phyloP scores from a whole-genome alignment of 108 stramenopile genomes.

The Conticribra weissflogii region DNA sequence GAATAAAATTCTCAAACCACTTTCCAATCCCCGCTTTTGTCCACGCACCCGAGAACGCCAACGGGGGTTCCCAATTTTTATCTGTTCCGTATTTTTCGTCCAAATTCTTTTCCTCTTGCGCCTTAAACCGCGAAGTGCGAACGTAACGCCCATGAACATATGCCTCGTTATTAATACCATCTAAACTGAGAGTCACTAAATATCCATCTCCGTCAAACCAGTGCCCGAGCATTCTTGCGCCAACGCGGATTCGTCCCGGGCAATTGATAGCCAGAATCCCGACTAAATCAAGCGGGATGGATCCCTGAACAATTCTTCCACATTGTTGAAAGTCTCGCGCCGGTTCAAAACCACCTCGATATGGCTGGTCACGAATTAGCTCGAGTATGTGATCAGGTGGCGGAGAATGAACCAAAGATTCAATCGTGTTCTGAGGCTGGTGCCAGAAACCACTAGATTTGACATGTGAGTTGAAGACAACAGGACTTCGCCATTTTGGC shows the following conservation, averaged over 20 bases:
- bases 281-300: constrained; percentile 36
- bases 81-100: background rate
- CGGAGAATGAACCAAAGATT: background rate
- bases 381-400: constrained; percentile 21
- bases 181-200: constrained; percentile 21
- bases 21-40: constrained; percentile 31
- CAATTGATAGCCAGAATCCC: constrained; percentile 40
- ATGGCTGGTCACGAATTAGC: constrained; percentile 29
- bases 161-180: constrained; percentile 27
- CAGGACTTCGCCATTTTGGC: too few relatives aligned
- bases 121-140: constrained; percentile 29
- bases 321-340: constrained; percentile 22
- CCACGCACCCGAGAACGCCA: constrained; percentile 47
- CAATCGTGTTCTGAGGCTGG: background rate
- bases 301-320: constrained; percentile 19
- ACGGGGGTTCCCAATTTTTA: constrained; percentile 11
- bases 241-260: constrained; percentile 50
- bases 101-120: constrained; percentile 25
- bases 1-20: constrained; percentile 41
- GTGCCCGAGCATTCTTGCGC: constrained; percentile 37
- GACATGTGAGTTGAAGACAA: too few relatives aligned
- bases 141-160: constrained; percentile 40
- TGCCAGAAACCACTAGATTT: constrained; percentile 11
- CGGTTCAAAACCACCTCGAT: constrained; percentile 52
- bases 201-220: constrained; percentile 60